Conservation (phyloP, 148 eudicot genomes). For the Salicornia ramosissima region DNA sequence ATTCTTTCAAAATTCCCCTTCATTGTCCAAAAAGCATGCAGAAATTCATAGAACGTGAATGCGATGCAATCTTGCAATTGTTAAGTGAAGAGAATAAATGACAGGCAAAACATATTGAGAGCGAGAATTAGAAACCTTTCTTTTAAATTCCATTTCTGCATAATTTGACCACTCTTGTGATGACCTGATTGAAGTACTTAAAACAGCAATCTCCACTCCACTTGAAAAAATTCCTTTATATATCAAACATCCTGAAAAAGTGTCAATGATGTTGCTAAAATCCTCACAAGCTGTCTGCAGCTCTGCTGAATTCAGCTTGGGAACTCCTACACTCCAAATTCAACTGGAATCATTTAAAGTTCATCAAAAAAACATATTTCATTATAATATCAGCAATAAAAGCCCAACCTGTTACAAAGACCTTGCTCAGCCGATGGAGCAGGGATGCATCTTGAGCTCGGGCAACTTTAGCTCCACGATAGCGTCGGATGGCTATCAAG, state of each 20-base stretch:
- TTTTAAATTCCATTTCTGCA: slow-evolving; percentile 37
- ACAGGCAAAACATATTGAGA: not conserved
- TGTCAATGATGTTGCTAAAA: slow-evolving; percentile 48
- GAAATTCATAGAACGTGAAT: not conserved
- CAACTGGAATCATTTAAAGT: not conserved
- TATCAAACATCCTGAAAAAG: slow-evolving; percentile 42
- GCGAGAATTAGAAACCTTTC: slow-evolving; percentile 29
- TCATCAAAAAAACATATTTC: not conserved
- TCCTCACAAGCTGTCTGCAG: slow-evolving; percentile 49
- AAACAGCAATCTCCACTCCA: slow-evolving; percentile 48
- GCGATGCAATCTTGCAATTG: not conserved
- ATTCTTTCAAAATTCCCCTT: not conserved
- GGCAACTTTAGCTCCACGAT: slow-evolving; percentile 16
- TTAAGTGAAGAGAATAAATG: not conserved
- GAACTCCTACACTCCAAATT: slow-evolving; percentile 38
- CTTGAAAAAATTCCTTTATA: slow-evolving; percentile 44
- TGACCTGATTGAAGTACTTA: slow-evolving; percentile 43
- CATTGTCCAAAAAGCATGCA: not conserved
- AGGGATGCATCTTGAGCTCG: slow-evolving; percentile 31
- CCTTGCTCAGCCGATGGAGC: slow-evolving; percentile 44
- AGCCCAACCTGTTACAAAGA: slow-evolving; percentile 40
- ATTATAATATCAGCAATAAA: not conserved
- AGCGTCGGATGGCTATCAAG: slow-evolving; percentile 18
- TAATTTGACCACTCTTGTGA: slow-evolving; percentile 32
- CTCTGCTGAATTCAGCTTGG: slow-evolving; percentile 32